Base-by-base conservation (phyloP, 768 basidiomycete species). In the Psilocybe cubensis region DNA sequence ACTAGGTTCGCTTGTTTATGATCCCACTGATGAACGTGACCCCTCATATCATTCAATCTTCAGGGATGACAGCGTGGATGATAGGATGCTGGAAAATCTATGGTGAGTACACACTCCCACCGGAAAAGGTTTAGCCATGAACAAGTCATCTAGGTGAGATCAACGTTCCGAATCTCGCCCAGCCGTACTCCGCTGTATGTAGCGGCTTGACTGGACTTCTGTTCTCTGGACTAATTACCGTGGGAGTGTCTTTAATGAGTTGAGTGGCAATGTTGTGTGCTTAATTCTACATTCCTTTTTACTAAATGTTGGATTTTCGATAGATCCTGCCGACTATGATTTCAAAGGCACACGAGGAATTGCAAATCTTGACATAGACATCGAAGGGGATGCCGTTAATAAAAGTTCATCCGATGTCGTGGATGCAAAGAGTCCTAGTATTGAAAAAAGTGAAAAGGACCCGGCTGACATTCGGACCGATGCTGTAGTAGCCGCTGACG, bases 51-150 rank as follows among this genome's bases (percentile, higher is more conserved):
- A 33, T 18, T n/a, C 4, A 12, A 33, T 5, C 21, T 35, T 9
- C 23, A 65, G 63, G 63, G 6, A 80, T 81, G 76, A 40, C 76
- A 0, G 79, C 80, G 18, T 83, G 80, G 79, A 79, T 82, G 75
- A 71, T 82, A 8, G 76, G 79, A 0, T 81, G 81, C 57, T 77
- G 72, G 75, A 80, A 82, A 62, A 80, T 79, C 48, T 79, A 73
- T 45, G 79, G 79, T 75, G 54, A 17, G 65, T 57, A 23, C 3
- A 38, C 17, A 21, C 11, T 1, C 23, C 23, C 38, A 14, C 25
- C 9, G 6, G 18, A 3, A 2, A 35, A n/a, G 12, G 11, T 35
- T 18, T 12, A 18, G 7, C 12, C 9, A 14, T 46, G 31, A 24
- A 20, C 21, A 20, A 20, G 41, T 41, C 2, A 3, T 21, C 17